A percentile compares a stretch with the other conserved stretches of the same genome.
These are phyloP conservation scores for Chytridiales sp. DNA, from an alignment of 371 early-diverging fungal genomes.

Conservation along the genomic window DNA sequence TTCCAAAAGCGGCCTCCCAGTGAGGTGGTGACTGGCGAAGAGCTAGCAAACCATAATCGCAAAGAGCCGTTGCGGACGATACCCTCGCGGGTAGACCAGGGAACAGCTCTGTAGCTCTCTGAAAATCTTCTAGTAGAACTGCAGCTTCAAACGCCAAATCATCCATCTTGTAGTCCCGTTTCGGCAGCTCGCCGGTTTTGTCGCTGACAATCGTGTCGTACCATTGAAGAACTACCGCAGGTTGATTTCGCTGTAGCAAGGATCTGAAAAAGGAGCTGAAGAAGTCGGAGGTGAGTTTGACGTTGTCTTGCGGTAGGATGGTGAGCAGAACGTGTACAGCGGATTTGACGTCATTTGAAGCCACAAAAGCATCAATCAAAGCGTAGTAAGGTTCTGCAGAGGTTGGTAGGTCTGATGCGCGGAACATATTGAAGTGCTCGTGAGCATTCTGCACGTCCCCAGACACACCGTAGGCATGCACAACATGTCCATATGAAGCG, in stretches of 20 bases:
- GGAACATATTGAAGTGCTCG: conserved; percentile 18
- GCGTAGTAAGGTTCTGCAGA: conserved; percentile 10
- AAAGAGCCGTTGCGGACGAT: too few relatives aligned
- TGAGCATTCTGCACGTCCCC: conserved; percentile 3
- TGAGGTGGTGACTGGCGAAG: too few relatives aligned
- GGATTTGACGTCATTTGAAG: not conserved
- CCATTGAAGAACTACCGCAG: conserved; percentile 10
- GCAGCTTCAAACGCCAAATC: conserved; percentile 13
- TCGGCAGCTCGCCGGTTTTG: not conserved
- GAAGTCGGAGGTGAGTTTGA: conserved; percentile 6
- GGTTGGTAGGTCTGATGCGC: conserved; percentile 11
- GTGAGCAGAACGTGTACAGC: conserved; percentile 13
- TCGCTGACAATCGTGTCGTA: not conserved
- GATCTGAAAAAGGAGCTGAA: conserved; percentile 11
- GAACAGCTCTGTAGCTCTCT: conserved; percentile 1
- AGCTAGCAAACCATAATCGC: too few relatives aligned
- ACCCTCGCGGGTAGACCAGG: too few relatives aligned
- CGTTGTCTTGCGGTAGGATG: conserved; percentile 17
- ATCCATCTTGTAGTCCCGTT: not conserved
- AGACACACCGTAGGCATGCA: conserved; percentile 1
- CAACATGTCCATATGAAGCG: not conserved
- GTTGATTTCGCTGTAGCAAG: not conserved
- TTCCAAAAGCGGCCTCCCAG: too few relatives aligned
- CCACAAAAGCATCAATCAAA: conserved; percentile 9
- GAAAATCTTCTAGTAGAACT: not conserved